Evolutionary conservation across 2,329 filamentous ascomycete genomes (phyloP).

Genomic region (Colletotrichum sp.): DNA sequence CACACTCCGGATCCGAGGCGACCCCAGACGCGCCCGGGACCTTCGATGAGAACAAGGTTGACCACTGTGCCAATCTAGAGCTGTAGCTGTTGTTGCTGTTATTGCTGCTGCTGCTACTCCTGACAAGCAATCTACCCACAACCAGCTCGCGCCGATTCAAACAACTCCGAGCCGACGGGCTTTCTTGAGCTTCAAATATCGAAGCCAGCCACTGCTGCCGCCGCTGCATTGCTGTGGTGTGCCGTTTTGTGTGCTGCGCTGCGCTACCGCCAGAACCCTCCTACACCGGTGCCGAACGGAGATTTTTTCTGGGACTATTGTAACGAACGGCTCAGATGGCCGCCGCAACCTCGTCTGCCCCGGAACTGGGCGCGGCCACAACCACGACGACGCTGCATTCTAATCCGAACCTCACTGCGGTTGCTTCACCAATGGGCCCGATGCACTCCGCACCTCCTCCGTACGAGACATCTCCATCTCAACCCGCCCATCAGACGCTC

Average conservation of each 20-base stretch:
- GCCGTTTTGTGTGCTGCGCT: background rate
- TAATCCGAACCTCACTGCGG: background rate
- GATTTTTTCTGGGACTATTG: background rate
- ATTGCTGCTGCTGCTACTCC: background rate
- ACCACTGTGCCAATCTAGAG: background rate
- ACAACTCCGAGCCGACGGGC: background rate
- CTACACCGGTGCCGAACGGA: constrained; percentile 3
- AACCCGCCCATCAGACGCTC: constrained; percentile 8
- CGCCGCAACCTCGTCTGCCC: constrained; percentile 9
- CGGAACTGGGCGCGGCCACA: background rate
- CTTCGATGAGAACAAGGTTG: constrained; percentile 7
- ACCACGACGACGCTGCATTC: constrained; percentile 9
- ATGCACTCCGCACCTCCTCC: background rate
- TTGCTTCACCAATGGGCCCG: background rate
- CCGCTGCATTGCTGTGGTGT: constrained; percentile 9
- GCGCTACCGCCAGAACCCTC: background rate
- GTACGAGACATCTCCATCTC: constrained; percentile 16
- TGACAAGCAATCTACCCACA: background rate
- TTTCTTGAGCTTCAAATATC: constrained; percentile 3
- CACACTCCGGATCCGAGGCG: constrained; percentile 12
- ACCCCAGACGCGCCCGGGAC: background rate
- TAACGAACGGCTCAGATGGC: constrained; percentile 4
- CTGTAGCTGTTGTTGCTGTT: constrained; percentile 6
- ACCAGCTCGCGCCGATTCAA: background rate
- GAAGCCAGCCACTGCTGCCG: constrained; percentile 6